A percentile compares a stretch with the other conserved stretches of the same genome.
Evolutionary conservation across 192 early-diverging fungal genomes (phyloP).

Genomic region (Mortierella hygrophila): DNA sequence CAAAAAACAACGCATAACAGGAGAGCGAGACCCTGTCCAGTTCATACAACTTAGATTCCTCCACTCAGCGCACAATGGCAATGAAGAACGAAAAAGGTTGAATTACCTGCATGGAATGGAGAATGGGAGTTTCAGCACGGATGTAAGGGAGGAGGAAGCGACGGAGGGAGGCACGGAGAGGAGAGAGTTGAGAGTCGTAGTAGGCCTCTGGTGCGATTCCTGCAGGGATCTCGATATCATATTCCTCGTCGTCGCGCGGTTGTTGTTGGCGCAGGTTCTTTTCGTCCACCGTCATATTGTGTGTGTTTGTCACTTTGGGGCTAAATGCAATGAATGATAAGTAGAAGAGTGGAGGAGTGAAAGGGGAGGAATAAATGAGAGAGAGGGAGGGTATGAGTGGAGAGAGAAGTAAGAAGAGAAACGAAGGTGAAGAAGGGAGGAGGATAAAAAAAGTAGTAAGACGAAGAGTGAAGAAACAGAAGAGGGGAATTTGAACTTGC

Average conservation of each 20-base stretch:
- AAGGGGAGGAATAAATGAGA: background rate
- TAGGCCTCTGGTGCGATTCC: constrained; percentile 52
- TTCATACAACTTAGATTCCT: background rate
- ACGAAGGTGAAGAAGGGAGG: background rate
- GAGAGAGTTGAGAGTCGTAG: constrained; percentile 64
- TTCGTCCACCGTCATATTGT: background rate
- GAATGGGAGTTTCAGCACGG: constrained; percentile 59
- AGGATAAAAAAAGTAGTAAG: background rate
- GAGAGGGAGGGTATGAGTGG: too few species aligned
- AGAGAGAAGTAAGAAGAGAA: constrained; percentile 1
- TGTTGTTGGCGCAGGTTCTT: background rate
- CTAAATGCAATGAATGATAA: background rate
- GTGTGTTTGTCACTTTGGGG: background rate
- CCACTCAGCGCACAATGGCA: background rate
- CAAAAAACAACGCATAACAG: constrained; percentile 8
- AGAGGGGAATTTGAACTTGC: background rate
- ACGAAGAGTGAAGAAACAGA: background rate
- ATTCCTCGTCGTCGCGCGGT: constrained; percentile 21
- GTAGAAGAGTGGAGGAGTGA: background rate
- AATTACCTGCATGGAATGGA: constrained; percentile 66
- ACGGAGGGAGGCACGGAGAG: constrained; percentile 58
- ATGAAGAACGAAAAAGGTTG: background rate
- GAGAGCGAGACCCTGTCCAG: background rate
- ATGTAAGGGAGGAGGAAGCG: constrained; percentile 59
- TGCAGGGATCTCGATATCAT: constrained; percentile 52